Base-by-base conservation (phyloP, 2,329 filamentous ascomycete species). In the Fusarium burgessii region DNA sequence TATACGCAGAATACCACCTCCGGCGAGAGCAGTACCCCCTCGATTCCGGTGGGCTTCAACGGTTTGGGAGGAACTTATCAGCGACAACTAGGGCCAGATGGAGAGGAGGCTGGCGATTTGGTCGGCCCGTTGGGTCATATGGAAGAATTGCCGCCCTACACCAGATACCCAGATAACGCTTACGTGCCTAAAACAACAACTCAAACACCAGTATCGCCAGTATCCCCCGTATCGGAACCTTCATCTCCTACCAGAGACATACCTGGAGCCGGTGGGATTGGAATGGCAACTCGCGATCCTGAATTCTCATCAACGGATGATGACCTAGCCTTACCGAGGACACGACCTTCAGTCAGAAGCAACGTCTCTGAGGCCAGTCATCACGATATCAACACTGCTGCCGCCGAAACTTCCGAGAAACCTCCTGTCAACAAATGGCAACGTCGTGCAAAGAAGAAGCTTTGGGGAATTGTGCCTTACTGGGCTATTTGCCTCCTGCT, bases 91-190 rank as follows among this genome's bases (percentile, higher is more conserved):
- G 93, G 92, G 0, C 91, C 93, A 0, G 92, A 94, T 61, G 93
- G 93, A 56, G 94, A 97, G 81, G 95, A 97, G 74, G 84, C 89
- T n/a, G 93, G 92, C 49, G 94, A 95, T 78, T 89, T 98, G 58
- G 91, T 98, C 55, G 94, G 94, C 3, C 93, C 92, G 1, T 90
- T 97, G 76, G 95, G 95, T 2, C 94, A 98, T 77, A 91, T 92
- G 3, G 95, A 98, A 80, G 93, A 97, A 79, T 84, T 98, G 20
- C 95, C 95, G 15, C 95, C 95, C 1, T 98, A 98, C 78, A 93
- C 93, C 17, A 88, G 94, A 78, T 98, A 97, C 80, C 93, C 95
- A 5, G 93, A 97, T 56, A 92, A 93, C 61, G 84, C 84, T 1
- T 91, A 82, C 80, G 87, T 78, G 15, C 72, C 75, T 12, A 77